These are phyloP conservation scores for Boechera divaricarpa DNA, from an alignment of 345 rosid species.

Conservation along the genomic window DNA sequence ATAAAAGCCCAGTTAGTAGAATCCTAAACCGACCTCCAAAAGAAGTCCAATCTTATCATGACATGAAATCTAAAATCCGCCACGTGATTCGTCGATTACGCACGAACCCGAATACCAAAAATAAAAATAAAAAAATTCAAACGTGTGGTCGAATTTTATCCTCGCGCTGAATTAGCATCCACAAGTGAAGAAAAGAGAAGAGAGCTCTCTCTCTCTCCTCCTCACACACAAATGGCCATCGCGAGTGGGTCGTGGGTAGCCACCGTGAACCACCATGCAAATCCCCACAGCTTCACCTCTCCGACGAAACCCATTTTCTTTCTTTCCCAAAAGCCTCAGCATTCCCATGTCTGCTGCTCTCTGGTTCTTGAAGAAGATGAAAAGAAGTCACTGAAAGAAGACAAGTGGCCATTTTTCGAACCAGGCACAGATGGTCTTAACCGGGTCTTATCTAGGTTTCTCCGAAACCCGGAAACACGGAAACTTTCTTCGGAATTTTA, in stretches of 20 bases:
- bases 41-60: constrained; percentile 38
- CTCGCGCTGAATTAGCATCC: constrained; percentile 38
- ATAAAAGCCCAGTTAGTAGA: constrained; percentile 20
- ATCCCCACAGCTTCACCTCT: constrained; percentile 37
- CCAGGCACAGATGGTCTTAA: constrained; percentile 51
- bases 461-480: constrained; percentile 53
- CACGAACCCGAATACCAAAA: constrained; percentile 20
- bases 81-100: constrained; percentile 37
- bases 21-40: neutral
- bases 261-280: constrained; percentile 47
- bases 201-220: neutral
- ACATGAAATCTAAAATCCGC: constrained; percentile 43
- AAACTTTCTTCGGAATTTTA: constrained; percentile 58
- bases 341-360: constrained; percentile 48
- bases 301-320: constrained; percentile 46
- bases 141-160: constrained; percentile 39
- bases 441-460: constrained; percentile 50
- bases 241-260: constrained; percentile 45
- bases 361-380: constrained; percentile 57
- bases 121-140: neutral
- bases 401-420: constrained; percentile 39
- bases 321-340: constrained; percentile 45
- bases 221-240: constrained; percentile 31
- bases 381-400: constrained; percentile 48
- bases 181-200: constrained; percentile 27